Percentiles rank a stretch among this genome's conserved stretches.
Evolutionary conservation across 768 basidiomycete genomes (phyloP).

Genomic region (Tylopilus sp.): DNA sequence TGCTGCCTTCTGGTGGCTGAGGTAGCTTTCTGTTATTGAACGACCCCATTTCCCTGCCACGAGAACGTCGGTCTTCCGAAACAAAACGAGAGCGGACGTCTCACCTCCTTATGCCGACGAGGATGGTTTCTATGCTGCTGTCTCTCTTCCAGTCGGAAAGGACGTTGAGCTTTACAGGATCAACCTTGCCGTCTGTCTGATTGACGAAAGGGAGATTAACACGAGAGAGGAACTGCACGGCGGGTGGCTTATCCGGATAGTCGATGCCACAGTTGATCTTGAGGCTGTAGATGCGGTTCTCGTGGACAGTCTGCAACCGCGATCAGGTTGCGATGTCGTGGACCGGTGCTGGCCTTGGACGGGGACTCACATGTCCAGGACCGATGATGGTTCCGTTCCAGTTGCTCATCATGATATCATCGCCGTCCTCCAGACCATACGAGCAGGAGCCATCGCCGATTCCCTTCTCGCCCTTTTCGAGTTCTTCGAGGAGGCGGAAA

Average conservation of each 20-base stretch:
- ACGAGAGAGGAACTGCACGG: constrained; percentile 79
- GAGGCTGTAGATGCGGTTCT: constrained; percentile 97
- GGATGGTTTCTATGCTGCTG: constrained; percentile 79
- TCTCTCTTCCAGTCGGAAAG: constrained; percentile 73
- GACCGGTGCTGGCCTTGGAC: constrained; percentile 10
- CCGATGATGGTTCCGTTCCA: constrained; percentile 99
- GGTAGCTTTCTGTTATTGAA: constrained; percentile 90
- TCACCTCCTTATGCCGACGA: constrained; percentile 92
- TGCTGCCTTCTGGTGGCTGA: constrained; percentile 88
- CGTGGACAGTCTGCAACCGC: constrained; percentile 78
- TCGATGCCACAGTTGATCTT: constrained; percentile 76
- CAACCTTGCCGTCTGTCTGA: constrained; percentile 72
- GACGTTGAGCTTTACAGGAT: constrained; percentile 65
- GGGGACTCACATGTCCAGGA: constrained; percentile 83
- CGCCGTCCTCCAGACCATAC: constrained; percentile 91
- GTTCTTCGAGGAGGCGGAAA: constrained; percentile 95
- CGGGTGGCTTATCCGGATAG: constrained; percentile 81
- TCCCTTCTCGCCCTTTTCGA: constrained; percentile 99
- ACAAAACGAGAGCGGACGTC: background rate
- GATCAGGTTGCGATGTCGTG: constrained; percentile 16
- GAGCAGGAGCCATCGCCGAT: constrained; percentile 98
- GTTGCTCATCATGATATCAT: constrained; percentile 95
- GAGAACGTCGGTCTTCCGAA: constrained; percentile 6
- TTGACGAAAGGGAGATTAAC: constrained; percentile 95
- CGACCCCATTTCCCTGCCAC: constrained; percentile 86